Conservation (phyloP, 2,329 filamentous ascomycete species). For the Calonectria leucothoes region DNA sequence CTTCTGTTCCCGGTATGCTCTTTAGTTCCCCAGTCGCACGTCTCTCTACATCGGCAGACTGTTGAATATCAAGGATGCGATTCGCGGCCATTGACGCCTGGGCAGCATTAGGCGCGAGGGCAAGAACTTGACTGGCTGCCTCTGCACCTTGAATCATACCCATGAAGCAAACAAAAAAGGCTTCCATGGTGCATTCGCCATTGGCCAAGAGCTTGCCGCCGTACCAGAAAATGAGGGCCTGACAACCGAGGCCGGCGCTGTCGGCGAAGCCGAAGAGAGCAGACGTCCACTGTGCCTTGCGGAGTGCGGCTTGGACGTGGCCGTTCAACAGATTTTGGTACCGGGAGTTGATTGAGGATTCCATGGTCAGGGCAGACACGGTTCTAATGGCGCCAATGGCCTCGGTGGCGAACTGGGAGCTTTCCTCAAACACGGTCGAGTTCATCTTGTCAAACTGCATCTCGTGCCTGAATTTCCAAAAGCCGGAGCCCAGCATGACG, state of each 20-base stretch:
- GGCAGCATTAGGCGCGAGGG: constrained; percentile 32
- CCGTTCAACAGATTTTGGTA: constrained; percentile 50
- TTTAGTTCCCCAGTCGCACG: not conserved
- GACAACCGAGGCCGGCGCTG: constrained; percentile 47
- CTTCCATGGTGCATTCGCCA: constrained; percentile 49
- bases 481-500: constrained; percentile 47
- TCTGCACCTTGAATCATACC: constrained; percentile 65
- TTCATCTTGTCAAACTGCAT: constrained; percentile 69
- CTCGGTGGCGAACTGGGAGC: constrained; percentile 72
- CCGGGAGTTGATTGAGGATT: constrained; percentile 61
- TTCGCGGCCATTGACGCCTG: constrained; percentile 35
- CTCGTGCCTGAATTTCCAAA: constrained; percentile 58
- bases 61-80: constrained; percentile 44
- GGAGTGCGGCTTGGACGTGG: constrained; percentile 47
- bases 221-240: constrained; percentile 70
- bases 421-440: constrained; percentile 67
- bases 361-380: constrained; percentile 70
- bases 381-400: constrained; percentile 73
- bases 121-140: constrained; percentile 35
- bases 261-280: constrained; percentile 50
- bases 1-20: constrained; percentile 18
- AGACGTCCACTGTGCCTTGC: constrained; percentile 47
- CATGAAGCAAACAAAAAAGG: constrained; percentile 67
- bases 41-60: constrained; percentile 15
- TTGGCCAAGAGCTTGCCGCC: constrained; percentile 37